A percentile compares a stretch with the other conserved stretches of the same genome.
phyloP scores from a whole-genome alignment of 257 asterid species.

The Plantago elongata region DNA sequence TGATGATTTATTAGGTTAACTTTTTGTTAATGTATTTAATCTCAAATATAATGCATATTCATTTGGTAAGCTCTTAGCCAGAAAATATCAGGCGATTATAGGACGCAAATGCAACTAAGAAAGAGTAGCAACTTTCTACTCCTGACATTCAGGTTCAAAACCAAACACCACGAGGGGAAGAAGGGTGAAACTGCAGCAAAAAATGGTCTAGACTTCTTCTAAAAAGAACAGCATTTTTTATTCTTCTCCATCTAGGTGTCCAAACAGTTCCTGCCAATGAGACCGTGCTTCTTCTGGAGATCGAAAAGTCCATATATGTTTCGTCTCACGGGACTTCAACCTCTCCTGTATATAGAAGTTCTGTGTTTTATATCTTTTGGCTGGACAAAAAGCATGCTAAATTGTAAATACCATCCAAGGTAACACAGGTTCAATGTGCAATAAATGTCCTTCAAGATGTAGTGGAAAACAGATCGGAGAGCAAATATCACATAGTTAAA shows the following conservation, averaged over 20 bases:
- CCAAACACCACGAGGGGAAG: background rate
- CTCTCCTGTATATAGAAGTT: conserved; percentile 46
- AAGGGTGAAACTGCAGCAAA: conserved; percentile 1
- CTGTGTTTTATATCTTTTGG: background rate
- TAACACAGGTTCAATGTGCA: too few species aligned
- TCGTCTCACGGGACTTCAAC: conserved; percentile 43
- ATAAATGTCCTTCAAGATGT: background rate
- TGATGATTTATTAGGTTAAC: background rate
- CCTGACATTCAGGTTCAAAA: too few species aligned
- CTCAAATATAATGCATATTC: background rate
- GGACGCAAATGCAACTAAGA: conserved; percentile 19
- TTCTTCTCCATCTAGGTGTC: conserved; percentile 35
- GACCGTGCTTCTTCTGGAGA: conserved; percentile 43
- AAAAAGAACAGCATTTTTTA: background rate
- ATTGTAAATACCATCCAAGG: background rate
- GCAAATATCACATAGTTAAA: background rate
- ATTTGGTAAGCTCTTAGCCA: background rate
- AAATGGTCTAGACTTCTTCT: background rate
- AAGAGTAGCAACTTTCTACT: background rate
- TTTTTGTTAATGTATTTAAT: background rate
- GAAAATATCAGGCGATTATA: background rate
- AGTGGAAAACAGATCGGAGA: background rate
- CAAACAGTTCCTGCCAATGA: conserved; percentile 39
- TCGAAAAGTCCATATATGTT: conserved; percentile 55
- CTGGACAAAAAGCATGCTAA: background rate